These are phyloP conservation scores for Termitomyces sp. DNA, from an alignment of 1,284 basidiomycete genomes.

Conservation along the genomic window DNA sequence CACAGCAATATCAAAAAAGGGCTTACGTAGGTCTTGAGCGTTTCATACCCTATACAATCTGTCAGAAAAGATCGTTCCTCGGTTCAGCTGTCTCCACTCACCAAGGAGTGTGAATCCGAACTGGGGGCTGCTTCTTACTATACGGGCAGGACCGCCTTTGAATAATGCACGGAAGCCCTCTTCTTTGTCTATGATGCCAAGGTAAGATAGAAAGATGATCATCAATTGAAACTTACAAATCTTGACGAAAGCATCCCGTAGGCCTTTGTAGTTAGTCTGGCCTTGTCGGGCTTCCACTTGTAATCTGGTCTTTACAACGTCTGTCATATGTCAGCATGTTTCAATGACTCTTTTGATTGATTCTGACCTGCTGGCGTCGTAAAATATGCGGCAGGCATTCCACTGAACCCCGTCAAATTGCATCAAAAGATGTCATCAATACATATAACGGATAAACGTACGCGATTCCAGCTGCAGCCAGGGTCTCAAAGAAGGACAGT, in stretches of 20 bases:
- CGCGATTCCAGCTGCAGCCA: conserved; percentile 80
- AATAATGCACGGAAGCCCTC: conserved; percentile 89
- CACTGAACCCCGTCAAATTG: conserved; percentile 42
- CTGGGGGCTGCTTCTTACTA: conserved; percentile 83
- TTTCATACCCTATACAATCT: conserved; percentile 32
- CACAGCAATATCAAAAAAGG: conserved; percentile 14
- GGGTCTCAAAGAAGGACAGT: conserved; percentile 86
- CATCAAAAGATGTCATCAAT: conserved; percentile 22
- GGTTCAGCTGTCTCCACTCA: conserved; percentile 17
- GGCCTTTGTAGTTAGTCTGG: conserved; percentile 89
- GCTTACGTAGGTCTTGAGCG: conserved; percentile 41
- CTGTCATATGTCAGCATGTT: conserved; percentile 35
- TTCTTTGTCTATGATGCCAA: conserved; percentile 56
- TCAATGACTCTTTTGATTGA: conserved; percentile 11
- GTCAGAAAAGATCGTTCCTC: background rate
- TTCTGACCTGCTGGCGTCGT: conserved; percentile 75
- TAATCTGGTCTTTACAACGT: conserved; percentile 98
- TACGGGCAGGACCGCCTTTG: conserved; percentile 92
- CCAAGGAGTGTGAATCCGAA: conserved; percentile 92
- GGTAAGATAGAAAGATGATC: conserved; percentile 3
- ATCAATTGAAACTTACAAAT: conserved; percentile 54
- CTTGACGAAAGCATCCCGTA: conserved; percentile 85
- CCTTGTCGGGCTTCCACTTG: conserved; percentile 95
- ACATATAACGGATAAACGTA: conserved; percentile 35
- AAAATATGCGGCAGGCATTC: conserved; percentile 92